Conservation (phyloP, 1,284 basidiomycete genomes). For the Ganoderma leucocontextum region DNA sequence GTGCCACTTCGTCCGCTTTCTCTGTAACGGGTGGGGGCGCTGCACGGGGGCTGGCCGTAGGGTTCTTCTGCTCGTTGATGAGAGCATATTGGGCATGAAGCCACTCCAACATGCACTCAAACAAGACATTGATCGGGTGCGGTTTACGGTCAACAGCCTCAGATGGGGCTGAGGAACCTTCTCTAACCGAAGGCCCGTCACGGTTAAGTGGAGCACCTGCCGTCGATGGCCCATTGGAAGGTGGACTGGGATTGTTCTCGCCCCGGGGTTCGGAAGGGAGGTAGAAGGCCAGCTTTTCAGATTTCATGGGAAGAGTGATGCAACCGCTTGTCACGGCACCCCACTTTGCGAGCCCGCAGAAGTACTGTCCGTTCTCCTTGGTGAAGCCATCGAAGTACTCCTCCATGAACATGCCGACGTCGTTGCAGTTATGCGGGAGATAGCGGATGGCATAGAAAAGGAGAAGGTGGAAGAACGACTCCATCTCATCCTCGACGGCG, state of each 20-base stretch:
- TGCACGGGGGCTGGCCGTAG: neutral
- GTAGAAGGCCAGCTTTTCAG: neutral
- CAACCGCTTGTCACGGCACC: neutral
- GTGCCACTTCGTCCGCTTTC: neutral
- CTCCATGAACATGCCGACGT: slow-evolving; percentile 20
- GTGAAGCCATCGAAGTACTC: slow-evolving; percentile 24
- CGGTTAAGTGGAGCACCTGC: too few species aligned
- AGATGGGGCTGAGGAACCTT: neutral
- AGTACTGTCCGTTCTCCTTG: neutral
- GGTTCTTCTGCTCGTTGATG: neutral
- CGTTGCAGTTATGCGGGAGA: slow-evolving; percentile 19
- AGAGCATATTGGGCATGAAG: neutral
- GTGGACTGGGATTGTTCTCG: neutral
- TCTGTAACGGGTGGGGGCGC: neutral
- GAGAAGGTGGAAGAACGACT: slow-evolving; percentile 25
- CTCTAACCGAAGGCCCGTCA: neutral
- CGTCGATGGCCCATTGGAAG: too few species aligned
- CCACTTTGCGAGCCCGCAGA: neutral
- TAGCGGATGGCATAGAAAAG: slow-evolving; percentile 21
- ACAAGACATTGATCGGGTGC: neutral
- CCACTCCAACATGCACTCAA: neutral
- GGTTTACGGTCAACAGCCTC: neutral
- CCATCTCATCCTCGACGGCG: slow-evolving; percentile 23
- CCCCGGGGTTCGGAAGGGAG: neutral
- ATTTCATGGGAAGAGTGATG: neutral